Base-by-base conservation (phyloP, 305 asterid genomes). In the Fraxinus sp. region DNA sequence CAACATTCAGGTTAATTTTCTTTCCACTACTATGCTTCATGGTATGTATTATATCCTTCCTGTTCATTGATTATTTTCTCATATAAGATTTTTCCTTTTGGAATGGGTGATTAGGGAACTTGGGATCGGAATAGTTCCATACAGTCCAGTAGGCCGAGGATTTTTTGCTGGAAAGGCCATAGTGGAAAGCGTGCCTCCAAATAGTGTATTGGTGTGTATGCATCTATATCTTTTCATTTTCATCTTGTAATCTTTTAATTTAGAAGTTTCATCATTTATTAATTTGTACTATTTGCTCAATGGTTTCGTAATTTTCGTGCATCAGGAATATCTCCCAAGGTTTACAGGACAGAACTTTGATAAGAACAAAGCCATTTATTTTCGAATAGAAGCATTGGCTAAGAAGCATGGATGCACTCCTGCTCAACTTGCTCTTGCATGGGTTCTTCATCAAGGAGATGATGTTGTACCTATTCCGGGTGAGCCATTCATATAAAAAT, bases 381-480 rank as follows among this genome's bases (percentile, higher is more conserved):
- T 83, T 62, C 90, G 89, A 10, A 0, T 90, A 72, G 92, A 87
- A 71, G 79, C 71, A 75, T 79, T 90, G 80, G 90, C 93, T 30
- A 87, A 88, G 71, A 91, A 89, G 82, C 90, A 87, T 66, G 75
- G 84, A 13, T 91, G 94, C 82, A 78, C 91, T 9, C 92, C 95
- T 5, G 94, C 90, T 79, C 95, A 92, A 86, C 95, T 92, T 18
- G 92, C 94, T 43, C 87, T 91, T 84, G 83, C 92, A 5, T 92
- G 95, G 97, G 87, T 91, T 85, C 90, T 81, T 84, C 89, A 88
- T 79, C 93, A 89, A 87, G 97, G 95, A 41, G 85, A 85, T 43
- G 95, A 90, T 57, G 75, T 91, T 30, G 92, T 88, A 5, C 86
- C 95, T 33, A 90, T 91, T 79, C 97, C 95, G 16, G 97, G 95